These are phyloP conservation scores for Dothistroma pini DNA, from an alignment of 2,329 filamentous ascomycete species.

Conservation along the genomic window DNA sequence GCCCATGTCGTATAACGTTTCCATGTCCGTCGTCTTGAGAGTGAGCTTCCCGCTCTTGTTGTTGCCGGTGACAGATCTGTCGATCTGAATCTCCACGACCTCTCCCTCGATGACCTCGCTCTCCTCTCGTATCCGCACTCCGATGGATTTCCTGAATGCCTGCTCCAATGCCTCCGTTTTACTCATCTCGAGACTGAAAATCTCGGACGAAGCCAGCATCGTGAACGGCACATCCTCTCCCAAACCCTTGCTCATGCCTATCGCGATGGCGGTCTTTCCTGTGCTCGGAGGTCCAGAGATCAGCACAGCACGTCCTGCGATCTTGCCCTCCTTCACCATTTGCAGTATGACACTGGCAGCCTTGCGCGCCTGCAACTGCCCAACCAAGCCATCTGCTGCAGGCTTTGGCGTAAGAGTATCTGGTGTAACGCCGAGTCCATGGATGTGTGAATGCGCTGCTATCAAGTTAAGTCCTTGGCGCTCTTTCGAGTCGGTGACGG, in stretches of 20 bases:
- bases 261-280: conserved; percentile 96
- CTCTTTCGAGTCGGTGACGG: conserved; percentile 92
- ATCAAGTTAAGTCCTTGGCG: conserved; percentile 95
- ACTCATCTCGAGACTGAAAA: conserved; percentile 98
- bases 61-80: conserved; percentile 88
- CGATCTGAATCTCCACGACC: conserved; percentile 97
- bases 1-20: conserved; percentile 99
- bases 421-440: conserved; percentile 86
- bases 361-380: conserved; percentile 94
- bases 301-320: conserved; percentile 88
- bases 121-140: conserved; percentile 97
- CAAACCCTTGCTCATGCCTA: conserved; percentile 97
- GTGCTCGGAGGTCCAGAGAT: conserved; percentile 96
- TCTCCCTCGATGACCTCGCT: conserved; percentile 99
- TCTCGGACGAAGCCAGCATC: conserved; percentile 90
- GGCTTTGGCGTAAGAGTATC: conserved; percentile 84
- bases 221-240: conserved; percentile 92
- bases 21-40: conserved; percentile 99
- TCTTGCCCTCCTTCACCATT: conserved; percentile 99
- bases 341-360: conserved; percentile 93
- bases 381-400: conserved; percentile 87
- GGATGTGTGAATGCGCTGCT: conserved; percentile 96
- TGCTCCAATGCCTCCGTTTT: conserved; percentile 98
- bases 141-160: conserved; percentile 98
- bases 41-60: conserved; percentile 99